Percentiles rank a stretch among this genome's conserved stretches.
Evolutionary conservation across 2,329 filamentous ascomycete genomes (phyloP).

Genomic region (Pseudogymnoascus sp.): DNA sequence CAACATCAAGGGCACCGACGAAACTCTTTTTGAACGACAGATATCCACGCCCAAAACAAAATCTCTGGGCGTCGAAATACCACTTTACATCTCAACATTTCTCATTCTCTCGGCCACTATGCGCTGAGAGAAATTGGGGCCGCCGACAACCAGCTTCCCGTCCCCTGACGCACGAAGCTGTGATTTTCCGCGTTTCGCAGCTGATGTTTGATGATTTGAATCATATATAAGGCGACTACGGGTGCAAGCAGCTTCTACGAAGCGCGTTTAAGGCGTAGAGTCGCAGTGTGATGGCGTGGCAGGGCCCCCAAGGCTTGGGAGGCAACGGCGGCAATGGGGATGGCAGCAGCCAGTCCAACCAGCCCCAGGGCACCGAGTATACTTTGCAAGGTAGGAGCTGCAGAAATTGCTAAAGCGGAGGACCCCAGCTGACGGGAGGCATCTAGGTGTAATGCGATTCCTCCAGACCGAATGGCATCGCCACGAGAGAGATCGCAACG

Average conservation of each 20-base stretch:
- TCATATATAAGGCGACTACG: neutral
- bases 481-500: slow-evolving; percentile 93
- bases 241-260: neutral
- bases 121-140: neutral
- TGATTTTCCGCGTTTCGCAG: neutral
- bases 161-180: slow-evolving; percentile 4
- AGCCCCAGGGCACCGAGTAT: slow-evolving; percentile 58
- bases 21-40: neutral
- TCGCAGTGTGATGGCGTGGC: slow-evolving; percentile 54
- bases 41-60: neutral
- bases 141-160: neutral
- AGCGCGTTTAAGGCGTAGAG: slow-evolving; percentile 1
- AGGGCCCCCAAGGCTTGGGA: slow-evolving; percentile 52
- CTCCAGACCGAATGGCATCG: slow-evolving; percentile 98
- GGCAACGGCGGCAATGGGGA: slow-evolving; percentile 25
- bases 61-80: neutral
- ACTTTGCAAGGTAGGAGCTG: slow-evolving; percentile 54
- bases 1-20: neutral
- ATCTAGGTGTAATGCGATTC: slow-evolving; percentile 98
- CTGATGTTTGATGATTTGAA: neutral
- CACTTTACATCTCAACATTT: neutral
- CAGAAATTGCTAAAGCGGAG: slow-evolving; percentile 3
- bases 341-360: slow-evolving; percentile 28
- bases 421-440: slow-evolving; percentile 43
- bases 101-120: slow-evolving; percentile 3